A percentile compares a stretch with the other conserved stretches of the same genome.
Conservation (phyloP, 768 basidiomycete species). For the Agrocybe pediades region DNA sequence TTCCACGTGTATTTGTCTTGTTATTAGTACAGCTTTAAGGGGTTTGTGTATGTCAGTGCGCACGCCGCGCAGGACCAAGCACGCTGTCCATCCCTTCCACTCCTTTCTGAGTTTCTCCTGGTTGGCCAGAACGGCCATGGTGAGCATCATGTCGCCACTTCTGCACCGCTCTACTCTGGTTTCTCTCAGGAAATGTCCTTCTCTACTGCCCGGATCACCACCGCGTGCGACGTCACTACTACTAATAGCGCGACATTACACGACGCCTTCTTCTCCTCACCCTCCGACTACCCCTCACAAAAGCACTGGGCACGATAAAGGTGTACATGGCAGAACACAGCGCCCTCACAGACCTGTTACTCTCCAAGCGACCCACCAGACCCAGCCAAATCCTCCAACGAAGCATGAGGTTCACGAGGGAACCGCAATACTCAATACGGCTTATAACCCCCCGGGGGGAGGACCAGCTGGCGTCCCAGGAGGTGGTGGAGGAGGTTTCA, state of each 20-base stretch:
- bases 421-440: constrained; percentile 34
- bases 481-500: constrained; percentile 35
- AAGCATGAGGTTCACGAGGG: constrained; percentile 47
- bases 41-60: too few species aligned
- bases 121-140: too few species aligned
- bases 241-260: constrained; percentile 17
- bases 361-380: not conserved
- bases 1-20: too few species aligned
- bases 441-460: constrained; percentile 46
- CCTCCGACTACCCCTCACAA: constrained; percentile 1
- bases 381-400: constrained; percentile 19
- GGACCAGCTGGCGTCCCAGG: constrained; percentile 30
- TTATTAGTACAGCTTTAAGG: too few species aligned
- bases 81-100: too few species aligned
- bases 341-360: not conserved
- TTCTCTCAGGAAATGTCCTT: not conserved
- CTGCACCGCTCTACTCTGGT: not conserved
- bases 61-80: too few species aligned
- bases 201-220: constrained; percentile 2
- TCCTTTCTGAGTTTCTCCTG: too few species aligned
- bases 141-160: too few species aligned
- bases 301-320: constrained; percentile 1
- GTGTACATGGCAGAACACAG: constrained; percentile 1
- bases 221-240: not conserved
- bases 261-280: constrained; percentile 9